Evolutionary conservation across 495 filamentous ascomycete species (phyloP).

Genomic region (Penicillium lividum): DNA sequence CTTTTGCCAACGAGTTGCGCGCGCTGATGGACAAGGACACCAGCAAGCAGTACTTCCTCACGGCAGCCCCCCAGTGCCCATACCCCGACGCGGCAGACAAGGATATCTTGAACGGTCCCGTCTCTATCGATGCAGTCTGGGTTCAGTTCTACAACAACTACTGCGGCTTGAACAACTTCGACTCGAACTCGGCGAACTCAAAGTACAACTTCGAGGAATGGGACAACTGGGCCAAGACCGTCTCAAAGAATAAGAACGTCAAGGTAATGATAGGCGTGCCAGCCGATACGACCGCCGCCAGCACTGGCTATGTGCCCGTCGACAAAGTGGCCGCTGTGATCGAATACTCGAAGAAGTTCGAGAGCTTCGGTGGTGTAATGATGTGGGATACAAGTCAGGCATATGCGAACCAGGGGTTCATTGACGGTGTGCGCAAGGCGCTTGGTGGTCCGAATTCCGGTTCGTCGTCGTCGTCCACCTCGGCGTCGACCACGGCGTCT

Average conservation of each 20-base stretch:
- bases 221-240: conserved; percentile 69
- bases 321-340: conserved; percentile 49
- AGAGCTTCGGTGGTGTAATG: conserved; percentile 70
- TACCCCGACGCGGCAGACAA: conserved; percentile 63
- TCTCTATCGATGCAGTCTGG: conserved; percentile 63
- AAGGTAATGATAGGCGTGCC: conserved; percentile 69
- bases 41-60: conserved; percentile 58
- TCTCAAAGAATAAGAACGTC: conserved; percentile 60
- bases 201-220: conserved; percentile 71
- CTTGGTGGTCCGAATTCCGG: conserved; percentile 31
- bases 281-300: conserved; percentile 56
- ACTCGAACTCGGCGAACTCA: conserved; percentile 46
- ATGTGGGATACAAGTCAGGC: conserved; percentile 70
- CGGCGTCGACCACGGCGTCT: conserved; percentile 34
- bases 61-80: conserved; percentile 67
- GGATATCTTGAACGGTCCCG: conserved; percentile 52
- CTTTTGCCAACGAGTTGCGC: conserved; percentile 58
- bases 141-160: conserved; percentile 79
- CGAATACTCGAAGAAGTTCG: conserved; percentile 51
- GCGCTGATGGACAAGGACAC: conserved; percentile 50
- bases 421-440: conserved; percentile 41
- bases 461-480: conserved; percentile 33
- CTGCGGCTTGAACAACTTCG: conserved; percentile 60
- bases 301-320: conserved; percentile 57
- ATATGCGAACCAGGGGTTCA: conserved; percentile 58